These are phyloP conservation scores for Stropharia rugosoannulata DNA, from an alignment of 768 basidiomycete species.

Conservation along the genomic window DNA sequence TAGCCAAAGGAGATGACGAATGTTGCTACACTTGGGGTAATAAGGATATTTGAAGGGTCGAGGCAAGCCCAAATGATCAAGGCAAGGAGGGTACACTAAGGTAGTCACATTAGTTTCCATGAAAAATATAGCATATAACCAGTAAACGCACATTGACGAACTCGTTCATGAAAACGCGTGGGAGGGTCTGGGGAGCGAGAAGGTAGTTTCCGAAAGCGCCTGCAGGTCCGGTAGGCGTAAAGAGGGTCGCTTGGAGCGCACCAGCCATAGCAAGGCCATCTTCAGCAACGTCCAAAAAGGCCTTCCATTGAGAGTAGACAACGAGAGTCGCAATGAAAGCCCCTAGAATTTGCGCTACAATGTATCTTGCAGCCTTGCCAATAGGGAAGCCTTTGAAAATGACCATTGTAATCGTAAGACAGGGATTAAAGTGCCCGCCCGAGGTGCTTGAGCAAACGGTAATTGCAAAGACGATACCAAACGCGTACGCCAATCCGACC, in stretches of 20 bases:
- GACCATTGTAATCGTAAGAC: constrained; percentile 51
- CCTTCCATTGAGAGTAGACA: constrained; percentile 63
- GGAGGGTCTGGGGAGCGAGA: constrained; percentile 41
- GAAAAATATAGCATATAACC: not conserved
- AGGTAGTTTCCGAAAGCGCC: constrained; percentile 56
- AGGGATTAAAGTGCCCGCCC: constrained; percentile 67
- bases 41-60: constrained; percentile 59
- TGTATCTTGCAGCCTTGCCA: constrained; percentile 59
- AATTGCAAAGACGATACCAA: constrained; percentile 62
- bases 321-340: constrained; percentile 61
- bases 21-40: constrained; percentile 53
- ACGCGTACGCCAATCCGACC: constrained; percentile 55
- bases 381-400: constrained; percentile 56
- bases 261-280: constrained; percentile 22
- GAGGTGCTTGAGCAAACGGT: constrained; percentile 50
- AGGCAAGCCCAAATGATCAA: constrained; percentile 50
- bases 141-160: constrained; percentile 45
- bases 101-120: not conserved
- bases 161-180: constrained; percentile 52
- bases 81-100: constrained; percentile 41
- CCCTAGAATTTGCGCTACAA: constrained; percentile 64
- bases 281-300: constrained; percentile 41
- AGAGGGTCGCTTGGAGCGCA: constrained; percentile 24
- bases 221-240: constrained; percentile 42
- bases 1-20: constrained; percentile 58